phyloP scores from a whole-genome alignment of 805 yeast species.

The Nakazawaea peltata region DNA sequence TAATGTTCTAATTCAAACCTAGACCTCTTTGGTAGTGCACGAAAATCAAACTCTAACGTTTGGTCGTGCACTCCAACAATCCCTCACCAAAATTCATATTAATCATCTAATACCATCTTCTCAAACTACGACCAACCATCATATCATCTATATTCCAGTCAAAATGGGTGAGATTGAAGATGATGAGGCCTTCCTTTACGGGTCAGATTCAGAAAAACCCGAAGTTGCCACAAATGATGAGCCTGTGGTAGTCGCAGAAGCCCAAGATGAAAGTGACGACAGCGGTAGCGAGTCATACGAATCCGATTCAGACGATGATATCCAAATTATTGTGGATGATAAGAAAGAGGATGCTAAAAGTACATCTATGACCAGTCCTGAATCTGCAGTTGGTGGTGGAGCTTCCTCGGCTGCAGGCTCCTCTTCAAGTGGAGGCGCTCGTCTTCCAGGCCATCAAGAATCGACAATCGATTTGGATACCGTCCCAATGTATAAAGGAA shows the following conservation, averaged over 20 bases:
- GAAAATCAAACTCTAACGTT: no score
- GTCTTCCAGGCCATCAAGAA: conserved; percentile 29
- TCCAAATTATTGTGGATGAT: conserved; percentile 72
- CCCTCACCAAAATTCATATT: no score
- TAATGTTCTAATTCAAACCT: no score
- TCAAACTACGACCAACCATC: no score
- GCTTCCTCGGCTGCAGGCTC: conserved; percentile 11
- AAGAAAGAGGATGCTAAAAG: conserved; percentile 25
- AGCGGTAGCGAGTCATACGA: conserved; percentile 42
- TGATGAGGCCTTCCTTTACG: conserved; percentile 64
- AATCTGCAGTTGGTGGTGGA: conserved; percentile 1
- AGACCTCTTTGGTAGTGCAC: no score
- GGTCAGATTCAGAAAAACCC: conserved; percentile 34
- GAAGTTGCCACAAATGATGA: background rate
- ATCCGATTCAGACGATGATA: conserved; percentile 53
- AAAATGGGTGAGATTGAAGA: conserved; percentile 24
- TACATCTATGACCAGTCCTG: conserved; percentile 10
- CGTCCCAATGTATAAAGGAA: conserved; percentile 69
- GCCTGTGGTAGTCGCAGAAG: background rate
- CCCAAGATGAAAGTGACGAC: background rate
- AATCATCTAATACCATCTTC: no score
- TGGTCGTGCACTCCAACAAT: no score
- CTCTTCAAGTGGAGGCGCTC: conserved; percentile 15
- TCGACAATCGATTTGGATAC: conserved; percentile 55
- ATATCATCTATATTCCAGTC: no score